Conservation (phyloP, 805 yeast species). For the Schwanniomyces polymorphus region DNA sequence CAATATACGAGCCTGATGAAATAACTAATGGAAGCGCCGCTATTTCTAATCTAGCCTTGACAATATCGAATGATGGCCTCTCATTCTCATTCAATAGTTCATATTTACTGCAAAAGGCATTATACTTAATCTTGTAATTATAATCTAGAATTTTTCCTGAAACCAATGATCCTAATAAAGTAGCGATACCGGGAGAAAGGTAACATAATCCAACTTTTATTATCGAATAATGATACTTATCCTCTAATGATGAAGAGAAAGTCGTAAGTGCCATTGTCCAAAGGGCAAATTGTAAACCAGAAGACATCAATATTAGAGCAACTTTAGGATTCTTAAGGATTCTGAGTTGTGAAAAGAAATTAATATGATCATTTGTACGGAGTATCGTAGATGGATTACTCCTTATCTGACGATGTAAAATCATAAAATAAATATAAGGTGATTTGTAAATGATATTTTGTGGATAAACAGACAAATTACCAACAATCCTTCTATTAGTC, state of each 20-base stretch:
- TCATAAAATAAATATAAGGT: conserved; percentile 22
- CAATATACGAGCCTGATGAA: conserved; percentile 39
- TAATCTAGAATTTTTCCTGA: conserved; percentile 60
- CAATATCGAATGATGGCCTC: conserved; percentile 45
- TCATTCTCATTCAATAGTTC: conserved; percentile 12
- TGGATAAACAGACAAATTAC: conserved; percentile 67
- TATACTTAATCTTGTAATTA: conserved; percentile 36
- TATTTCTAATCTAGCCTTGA: conserved; percentile 50
- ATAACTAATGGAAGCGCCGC: conserved; percentile 39
- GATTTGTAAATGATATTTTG: conserved; percentile 34
- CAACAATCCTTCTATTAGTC: conserved; percentile 67
- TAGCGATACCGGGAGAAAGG: conserved; percentile 73
- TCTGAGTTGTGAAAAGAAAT: conserved; percentile 25
- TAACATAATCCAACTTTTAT: conserved; percentile 68
- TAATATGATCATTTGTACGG: neutral
- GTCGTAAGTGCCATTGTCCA: conserved; percentile 74
- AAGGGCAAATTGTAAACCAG: conserved; percentile 61
- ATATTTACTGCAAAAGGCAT: neutral
- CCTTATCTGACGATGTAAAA: conserved; percentile 13
- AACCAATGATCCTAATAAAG: conserved; percentile 57
- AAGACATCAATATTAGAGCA: conserved; percentile 42
- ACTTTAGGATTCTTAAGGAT: conserved; percentile 25
- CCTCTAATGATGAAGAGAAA: conserved; percentile 53
- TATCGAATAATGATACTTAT: conserved; percentile 49
- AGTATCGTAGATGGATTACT: conserved; percentile 29